phyloP scores from a whole-genome alignment of 2,329 filamentous ascomycete species.

The Ophiostoma triangulosporum region DNA sequence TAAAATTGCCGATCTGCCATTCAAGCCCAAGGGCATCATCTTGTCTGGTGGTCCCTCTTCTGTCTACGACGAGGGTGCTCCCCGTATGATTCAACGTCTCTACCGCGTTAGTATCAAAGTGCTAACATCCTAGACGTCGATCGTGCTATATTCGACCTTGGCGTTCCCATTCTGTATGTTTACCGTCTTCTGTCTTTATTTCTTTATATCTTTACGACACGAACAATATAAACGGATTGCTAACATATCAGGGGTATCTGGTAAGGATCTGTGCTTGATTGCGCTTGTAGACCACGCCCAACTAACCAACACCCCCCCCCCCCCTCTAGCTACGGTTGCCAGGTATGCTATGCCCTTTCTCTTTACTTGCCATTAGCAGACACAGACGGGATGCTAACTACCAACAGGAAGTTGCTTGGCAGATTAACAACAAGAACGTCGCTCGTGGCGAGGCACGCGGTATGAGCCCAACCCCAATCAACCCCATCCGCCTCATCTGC shows the following conservation, averaged over 20 bases:
- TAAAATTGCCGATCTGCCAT: constrained; percentile 62
- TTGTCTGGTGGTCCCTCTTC: constrained; percentile 35
- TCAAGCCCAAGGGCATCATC: constrained; percentile 74
- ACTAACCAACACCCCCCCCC: not conserved
- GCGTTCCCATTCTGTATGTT: constrained; percentile 19
- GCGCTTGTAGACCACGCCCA: not conserved
- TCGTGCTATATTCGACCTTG: constrained; percentile 59
- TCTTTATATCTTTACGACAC: not conserved
- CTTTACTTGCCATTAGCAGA: not conserved
- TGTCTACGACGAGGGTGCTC: constrained; percentile 8
- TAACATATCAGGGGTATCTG: not conserved
- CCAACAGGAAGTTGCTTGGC: constrained; percentile 12
- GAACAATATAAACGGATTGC: not conserved
- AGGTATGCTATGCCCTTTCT: not conserved
- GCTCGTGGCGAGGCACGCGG: constrained; percentile 46
- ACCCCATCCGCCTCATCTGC: no score
- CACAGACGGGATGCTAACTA: not conserved
- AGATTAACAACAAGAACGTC: constrained; percentile 38
- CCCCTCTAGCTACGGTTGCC: not conserved
- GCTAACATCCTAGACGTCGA: constrained; percentile 45
- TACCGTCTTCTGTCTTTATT: not conserved
- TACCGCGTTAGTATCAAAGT: not conserved
- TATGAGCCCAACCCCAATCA: not conserved
- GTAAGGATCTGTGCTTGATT: not conserved
- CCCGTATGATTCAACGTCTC: constrained; percentile 22